Base-by-base conservation (phyloP, 2,329 filamentous ascomycete species). In the Hypoxylon sp. region DNA sequence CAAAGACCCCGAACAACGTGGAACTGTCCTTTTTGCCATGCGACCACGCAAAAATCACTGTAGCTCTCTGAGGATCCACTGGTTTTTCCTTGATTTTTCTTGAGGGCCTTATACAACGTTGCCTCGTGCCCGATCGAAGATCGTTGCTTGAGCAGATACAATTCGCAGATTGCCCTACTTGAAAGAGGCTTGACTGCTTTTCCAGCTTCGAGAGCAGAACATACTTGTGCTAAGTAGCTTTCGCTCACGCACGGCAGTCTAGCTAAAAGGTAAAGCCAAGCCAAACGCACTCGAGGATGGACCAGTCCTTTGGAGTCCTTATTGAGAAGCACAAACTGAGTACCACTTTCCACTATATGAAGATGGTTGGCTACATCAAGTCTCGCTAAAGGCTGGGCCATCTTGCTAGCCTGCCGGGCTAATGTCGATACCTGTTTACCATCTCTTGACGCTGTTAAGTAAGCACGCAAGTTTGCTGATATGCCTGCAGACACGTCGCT, bases 201-300 rank as follows among this genome's bases (percentile, higher is more conserved):
- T 11, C 63, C 66, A 32, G 66, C 54, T 59, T 76, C 74, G 13
- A 75, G 66, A 22, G 56, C 39, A 30, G 30, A 56, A 34, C 70
- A 74, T 19, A 54, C 46, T 48, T 51, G 60, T 22, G 49, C 62
- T 15, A 76, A 49, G 41, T 70, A 70, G 6, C 56, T 47, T 13
- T 56, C 53, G 22, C 67, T 57, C 26, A 74, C 39, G 17, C 49
- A 50, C 13, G 72, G 74, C 34, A 75, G 51, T 34, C 72, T 71
- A 20, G 70, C 73, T 44, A 76, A 58, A 19, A 75, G 47, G 22
- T 68, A 67, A 44, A 76, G 61, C 73, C 72, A 76, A 13, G 60
- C 39, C 15, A 68, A 57, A 17, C 74, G 73, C 41, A 65, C 44
- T 19, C 60, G 28, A 20, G 19, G 2, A 49, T 59, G 71, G 28